Conservation (phyloP, 202 grass and related monocot species). For the Carex arenaria region DNA sequence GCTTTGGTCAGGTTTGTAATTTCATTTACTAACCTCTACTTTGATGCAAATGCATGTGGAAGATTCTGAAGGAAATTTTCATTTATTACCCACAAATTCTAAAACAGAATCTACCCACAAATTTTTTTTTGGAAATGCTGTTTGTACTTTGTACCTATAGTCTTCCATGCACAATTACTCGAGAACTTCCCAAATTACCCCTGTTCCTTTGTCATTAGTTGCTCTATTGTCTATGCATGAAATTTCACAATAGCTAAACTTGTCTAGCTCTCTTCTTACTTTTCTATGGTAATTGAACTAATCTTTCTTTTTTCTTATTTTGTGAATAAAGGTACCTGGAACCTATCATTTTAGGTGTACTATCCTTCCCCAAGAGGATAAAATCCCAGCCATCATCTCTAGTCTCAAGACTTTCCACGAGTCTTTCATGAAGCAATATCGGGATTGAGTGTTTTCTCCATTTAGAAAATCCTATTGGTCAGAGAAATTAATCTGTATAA, state of each 20-base stretch:
- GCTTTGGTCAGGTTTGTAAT: constrained; percentile 79
- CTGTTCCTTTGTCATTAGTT: background rate
- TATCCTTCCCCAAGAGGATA: constrained; percentile 96
- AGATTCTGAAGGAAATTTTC: background rate
- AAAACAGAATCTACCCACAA: background rate
- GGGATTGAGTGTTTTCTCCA: background rate
- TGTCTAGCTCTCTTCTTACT: background rate
- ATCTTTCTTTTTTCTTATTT: background rate
- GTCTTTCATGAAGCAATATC: constrained; percentile 67
- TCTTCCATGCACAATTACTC: background rate
- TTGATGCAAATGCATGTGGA: background rate
- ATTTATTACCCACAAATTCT: background rate
- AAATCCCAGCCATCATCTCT: constrained; percentile 79
- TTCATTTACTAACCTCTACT: constrained; percentile 7
- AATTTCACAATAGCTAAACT: background rate
- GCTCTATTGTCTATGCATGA: background rate
- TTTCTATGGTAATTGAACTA: background rate
- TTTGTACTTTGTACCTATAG: background rate
- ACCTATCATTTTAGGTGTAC: constrained; percentile 98
- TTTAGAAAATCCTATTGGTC: background rate
- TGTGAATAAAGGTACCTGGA: constrained; percentile 65
- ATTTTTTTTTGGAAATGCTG: background rate
- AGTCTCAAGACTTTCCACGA: constrained; percentile 69
- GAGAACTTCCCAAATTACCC: background rate
- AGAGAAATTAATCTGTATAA: background rate